Conservation (phyloP, 1,139 yeast genomes). For the Scheffersomyces parashehatae region DNA sequence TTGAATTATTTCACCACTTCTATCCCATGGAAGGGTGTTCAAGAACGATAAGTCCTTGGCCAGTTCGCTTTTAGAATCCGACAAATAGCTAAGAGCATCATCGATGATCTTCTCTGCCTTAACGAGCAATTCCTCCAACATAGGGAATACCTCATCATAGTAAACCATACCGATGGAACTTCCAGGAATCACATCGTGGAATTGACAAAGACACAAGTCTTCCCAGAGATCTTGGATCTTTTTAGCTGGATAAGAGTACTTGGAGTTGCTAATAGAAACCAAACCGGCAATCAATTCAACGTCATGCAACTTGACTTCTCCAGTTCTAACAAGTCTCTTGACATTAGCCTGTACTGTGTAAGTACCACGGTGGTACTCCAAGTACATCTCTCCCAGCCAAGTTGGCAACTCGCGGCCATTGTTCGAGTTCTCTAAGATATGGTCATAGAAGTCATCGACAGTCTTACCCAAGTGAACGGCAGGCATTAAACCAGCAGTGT, state of each 20-base stretch:
- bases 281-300: slow-evolving; percentile 80
- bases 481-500: slow-evolving; percentile 80
- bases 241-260: slow-evolving; percentile 69
- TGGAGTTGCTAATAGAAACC: slow-evolving; percentile 54
- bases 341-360: slow-evolving; percentile 91
- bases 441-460: slow-evolving; percentile 77
- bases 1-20: slow-evolving; percentile 51
- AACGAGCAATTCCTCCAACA: slow-evolving; percentile 59
- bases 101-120: slow-evolving; percentile 54
- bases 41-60: slow-evolving; percentile 29
- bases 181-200: slow-evolving; percentile 96
- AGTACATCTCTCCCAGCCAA: slow-evolving; percentile 92
- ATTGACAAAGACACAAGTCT: slow-evolving; percentile 84
- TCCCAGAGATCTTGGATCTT: slow-evolving; percentile 80
- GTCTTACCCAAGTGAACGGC: slow-evolving; percentile 74
- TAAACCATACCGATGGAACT: slow-evolving; percentile 94
- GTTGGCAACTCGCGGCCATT: slow-evolving; percentile 71
- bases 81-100: slow-evolving; percentile 42
- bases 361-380: slow-evolving; percentile 96
- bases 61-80: slow-evolving; percentile 10
- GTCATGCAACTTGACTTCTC: slow-evolving; percentile 82
- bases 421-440: slow-evolving; percentile 60
- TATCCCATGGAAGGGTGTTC: slow-evolving; percentile 71
- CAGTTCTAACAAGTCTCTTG: slow-evolving; percentile 74
- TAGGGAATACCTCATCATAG: slow-evolving; percentile 84